phyloP scores from a whole-genome alignment of 495 filamentous ascomycete genomes.

The Wilcoxina mikolae region DNA sequence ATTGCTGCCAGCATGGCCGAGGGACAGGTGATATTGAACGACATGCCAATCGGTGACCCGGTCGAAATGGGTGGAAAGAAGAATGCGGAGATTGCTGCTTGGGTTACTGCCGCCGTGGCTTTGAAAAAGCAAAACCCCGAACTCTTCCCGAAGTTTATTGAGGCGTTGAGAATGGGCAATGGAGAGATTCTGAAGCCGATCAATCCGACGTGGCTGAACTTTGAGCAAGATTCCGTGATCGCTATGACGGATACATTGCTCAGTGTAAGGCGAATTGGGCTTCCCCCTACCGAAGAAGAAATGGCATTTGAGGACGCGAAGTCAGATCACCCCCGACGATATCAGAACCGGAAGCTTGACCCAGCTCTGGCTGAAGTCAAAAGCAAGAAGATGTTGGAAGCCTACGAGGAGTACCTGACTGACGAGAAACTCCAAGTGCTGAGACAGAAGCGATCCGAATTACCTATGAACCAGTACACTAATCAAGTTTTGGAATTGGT shows the following conservation, averaged over 20 bases:
- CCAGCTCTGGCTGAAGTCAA: constrained; percentile 18
- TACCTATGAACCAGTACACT: constrained; percentile 39
- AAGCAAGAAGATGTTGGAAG: constrained; percentile 23
- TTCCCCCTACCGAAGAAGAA: constrained; percentile 29
- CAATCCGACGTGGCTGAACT: constrained; percentile 23
- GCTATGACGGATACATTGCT: constrained; percentile 33
- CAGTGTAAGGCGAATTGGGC: constrained; percentile 32
- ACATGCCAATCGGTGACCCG: constrained; percentile 25
- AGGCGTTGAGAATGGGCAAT: constrained; percentile 30
- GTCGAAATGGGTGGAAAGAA: constrained; percentile 31
- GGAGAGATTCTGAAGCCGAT: constrained; percentile 33
- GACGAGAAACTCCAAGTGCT: constrained; percentile 29
- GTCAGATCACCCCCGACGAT: constrained; percentile 8
- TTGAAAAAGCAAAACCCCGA: constrained; percentile 30
- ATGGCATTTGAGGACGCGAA: constrained; percentile 19
- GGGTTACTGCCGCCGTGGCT: constrained; percentile 33
- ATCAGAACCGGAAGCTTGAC: constrained; percentile 17
- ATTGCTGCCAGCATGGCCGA: constrained; percentile 4
- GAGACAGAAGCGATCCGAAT: constrained; percentile 29
- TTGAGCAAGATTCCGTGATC: constrained; percentile 31
- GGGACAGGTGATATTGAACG: constrained; percentile 30
- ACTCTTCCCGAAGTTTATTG: constrained; percentile 31
- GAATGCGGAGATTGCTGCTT: constrained; percentile 30
- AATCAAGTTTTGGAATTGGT: constrained; percentile 36
- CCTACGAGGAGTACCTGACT: constrained; percentile 24